Percentiles rank a stretch among this genome's conserved stretches.
Conservation (phyloP, 768 basidiomycete species). For the Leccinellum luteum region DNA sequence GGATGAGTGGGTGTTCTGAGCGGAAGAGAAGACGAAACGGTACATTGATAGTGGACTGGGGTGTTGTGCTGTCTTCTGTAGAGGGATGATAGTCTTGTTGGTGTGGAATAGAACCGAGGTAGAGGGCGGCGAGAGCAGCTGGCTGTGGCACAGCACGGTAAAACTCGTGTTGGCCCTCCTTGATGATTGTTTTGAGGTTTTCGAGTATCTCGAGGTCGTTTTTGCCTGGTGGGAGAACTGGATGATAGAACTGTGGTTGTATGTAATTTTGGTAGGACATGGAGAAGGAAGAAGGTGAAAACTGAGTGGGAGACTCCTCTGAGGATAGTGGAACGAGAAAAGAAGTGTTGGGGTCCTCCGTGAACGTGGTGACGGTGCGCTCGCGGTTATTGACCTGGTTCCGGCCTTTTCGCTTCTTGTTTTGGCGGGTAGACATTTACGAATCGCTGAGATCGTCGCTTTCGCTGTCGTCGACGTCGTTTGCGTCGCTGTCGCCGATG, state of each 20-base stretch:
- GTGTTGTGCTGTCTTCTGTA: slow-evolving; percentile 8
- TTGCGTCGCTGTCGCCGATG: too few species aligned
- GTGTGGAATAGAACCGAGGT: slow-evolving; percentile 48
- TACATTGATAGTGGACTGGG: slow-evolving; percentile 39
- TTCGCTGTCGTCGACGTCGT: not conserved
- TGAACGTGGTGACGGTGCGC: slow-evolving; percentile 67
- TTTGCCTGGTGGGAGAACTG: slow-evolving; percentile 49
- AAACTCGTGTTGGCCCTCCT: slow-evolving; percentile 67
- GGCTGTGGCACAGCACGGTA: slow-evolving; percentile 68
- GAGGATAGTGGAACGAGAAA: slow-evolving; percentile 50
- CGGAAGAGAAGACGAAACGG: too few species aligned
- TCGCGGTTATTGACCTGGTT: slow-evolving; percentile 54
- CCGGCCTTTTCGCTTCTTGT: slow-evolving; percentile 61
- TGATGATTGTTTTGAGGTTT: slow-evolving; percentile 71
- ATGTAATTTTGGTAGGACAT: slow-evolving; percentile 39
- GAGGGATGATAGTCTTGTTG: not conserved
- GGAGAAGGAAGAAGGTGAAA: slow-evolving; percentile 40
- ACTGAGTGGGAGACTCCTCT: slow-evolving; percentile 47
- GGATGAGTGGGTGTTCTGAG: too few species aligned
- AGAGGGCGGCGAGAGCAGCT: slow-evolving; percentile 58
- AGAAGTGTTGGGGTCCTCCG: slow-evolving; percentile 53
- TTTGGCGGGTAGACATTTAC: slow-evolving; percentile 57
- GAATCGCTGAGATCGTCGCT: not conserved
- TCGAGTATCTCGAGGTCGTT: slow-evolving; percentile 73
- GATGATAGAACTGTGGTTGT: slow-evolving; percentile 29